A percentile compares a stretch with the other conserved stretches of the same genome.
These are phyloP conservation scores for Poronia punctata DNA, from an alignment of 495 filamentous ascomycete genomes.

Conservation along the genomic window DNA sequence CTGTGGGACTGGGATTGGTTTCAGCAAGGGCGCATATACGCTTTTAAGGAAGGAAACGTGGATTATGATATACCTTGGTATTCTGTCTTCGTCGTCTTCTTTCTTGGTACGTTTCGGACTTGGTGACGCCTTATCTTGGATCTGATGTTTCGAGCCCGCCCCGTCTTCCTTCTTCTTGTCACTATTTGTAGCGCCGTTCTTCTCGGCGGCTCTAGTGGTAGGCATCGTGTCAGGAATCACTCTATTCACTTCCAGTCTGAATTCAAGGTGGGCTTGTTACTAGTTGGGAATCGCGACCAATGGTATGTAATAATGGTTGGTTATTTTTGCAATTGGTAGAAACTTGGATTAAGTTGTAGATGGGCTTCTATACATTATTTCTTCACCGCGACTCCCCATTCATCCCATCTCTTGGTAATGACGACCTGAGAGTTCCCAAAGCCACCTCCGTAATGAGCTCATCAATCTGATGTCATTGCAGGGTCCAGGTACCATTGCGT, in stretches of 20 bases:
- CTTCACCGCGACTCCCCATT: too few species aligned
- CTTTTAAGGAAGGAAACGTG: background rate
- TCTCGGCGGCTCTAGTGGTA: slow-evolving; percentile 25
- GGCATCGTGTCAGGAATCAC: slow-evolving; percentile 12
- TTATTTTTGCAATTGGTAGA: background rate
- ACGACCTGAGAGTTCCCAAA: too few species aligned
- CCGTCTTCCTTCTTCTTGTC: slow-evolving; percentile 9
- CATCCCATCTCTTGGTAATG: too few species aligned
- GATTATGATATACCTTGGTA: slow-evolving; percentile 14
- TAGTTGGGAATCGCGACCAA: background rate
- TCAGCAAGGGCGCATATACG: slow-evolving; percentile 2
- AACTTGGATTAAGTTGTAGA: too few species aligned
- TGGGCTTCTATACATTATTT: too few species aligned
- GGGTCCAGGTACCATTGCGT: background rate
- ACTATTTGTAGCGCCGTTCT: slow-evolving; percentile 12
- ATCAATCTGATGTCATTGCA: slow-evolving; percentile 12
- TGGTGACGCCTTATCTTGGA: slow-evolving; percentile 10
- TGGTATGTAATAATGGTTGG: background rate
- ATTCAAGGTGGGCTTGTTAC: background rate
- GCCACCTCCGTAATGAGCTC: too few species aligned
- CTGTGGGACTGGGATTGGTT: slow-evolving; percentile 13
- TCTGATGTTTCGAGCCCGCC: slow-evolving; percentile 17
- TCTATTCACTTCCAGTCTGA: background rate
- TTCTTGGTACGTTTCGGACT: slow-evolving; percentile 20
- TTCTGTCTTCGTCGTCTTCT: slow-evolving; percentile 15